phyloP scores from a whole-genome alignment of 2,329 filamentous ascomycete species.

The Sporothrix mexicana region DNA sequence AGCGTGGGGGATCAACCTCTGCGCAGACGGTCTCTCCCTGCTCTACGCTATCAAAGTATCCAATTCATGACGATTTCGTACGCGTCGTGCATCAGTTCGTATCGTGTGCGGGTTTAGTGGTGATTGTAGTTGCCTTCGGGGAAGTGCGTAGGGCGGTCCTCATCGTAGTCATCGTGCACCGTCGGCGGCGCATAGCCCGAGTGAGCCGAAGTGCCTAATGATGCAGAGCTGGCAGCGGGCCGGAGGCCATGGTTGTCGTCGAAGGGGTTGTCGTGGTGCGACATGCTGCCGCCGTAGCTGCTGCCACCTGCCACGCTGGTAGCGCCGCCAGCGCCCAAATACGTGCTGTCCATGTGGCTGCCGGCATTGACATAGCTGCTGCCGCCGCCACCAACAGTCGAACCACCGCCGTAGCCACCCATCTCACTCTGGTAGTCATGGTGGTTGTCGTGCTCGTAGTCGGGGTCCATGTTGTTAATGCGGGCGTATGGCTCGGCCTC shows the following conservation, averaged over 20 bases:
- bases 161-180: slow-evolving; percentile 53
- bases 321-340: slow-evolving; percentile 24
- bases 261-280: slow-evolving; percentile 49
- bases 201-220: slow-evolving; percentile 36
- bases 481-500: slow-evolving; percentile 67
- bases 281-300: slow-evolving; percentile 39
- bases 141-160: slow-evolving; percentile 58
- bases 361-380: slow-evolving; percentile 34
- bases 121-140: slow-evolving; percentile 64
- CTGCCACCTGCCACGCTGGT: slow-evolving; percentile 22
- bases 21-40: too few relatives aligned
- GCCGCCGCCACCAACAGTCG: slow-evolving; percentile 26
- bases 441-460: slow-evolving; percentile 52
- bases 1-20: too few relatives aligned
- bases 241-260: slow-evolving; percentile 51
- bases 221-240: slow-evolving; percentile 36
- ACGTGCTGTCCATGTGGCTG: slow-evolving; percentile 52
- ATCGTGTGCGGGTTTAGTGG: slow-evolving; percentile 39
- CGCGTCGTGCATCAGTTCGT: neutral
- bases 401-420: slow-evolving; percentile 33
- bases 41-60: too few relatives aligned
- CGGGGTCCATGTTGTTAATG: slow-evolving; percentile 60
- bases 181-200: slow-evolving; percentile 49
- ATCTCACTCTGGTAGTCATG: slow-evolving; percentile 37
- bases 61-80: neutral